phyloP scores from a whole-genome alignment of 78 protist species.

The Planoprotostelium fungivorum region DNA sequence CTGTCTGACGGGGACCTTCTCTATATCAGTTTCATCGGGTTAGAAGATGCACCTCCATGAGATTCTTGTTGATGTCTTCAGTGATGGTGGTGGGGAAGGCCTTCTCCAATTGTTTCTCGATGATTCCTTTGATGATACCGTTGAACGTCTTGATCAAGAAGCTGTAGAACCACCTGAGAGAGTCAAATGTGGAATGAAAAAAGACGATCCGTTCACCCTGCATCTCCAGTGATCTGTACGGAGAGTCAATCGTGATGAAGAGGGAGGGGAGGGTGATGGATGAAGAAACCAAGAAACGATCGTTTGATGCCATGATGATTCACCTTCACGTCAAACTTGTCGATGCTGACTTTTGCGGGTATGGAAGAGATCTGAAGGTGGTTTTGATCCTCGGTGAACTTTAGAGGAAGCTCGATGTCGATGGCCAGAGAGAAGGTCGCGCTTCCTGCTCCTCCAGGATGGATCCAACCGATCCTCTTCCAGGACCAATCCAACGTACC shows the following conservation, averaged over 20 bases:
- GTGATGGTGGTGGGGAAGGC: neutral
- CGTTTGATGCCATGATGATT: neutral
- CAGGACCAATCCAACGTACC: neutral
- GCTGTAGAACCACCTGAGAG: neutral
- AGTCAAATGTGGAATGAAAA: neutral
- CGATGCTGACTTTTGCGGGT: neutral
- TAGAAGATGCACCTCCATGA: neutral
- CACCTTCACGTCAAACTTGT: neutral
- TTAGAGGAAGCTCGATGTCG: neutral
- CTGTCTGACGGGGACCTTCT: neutral
- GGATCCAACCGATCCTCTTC: neutral
- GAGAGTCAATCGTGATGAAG: neutral
- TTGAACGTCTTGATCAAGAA: neutral
- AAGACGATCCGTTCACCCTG: neutral
- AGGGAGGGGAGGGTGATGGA: no score
- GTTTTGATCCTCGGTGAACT: neutral
- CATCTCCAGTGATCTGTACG: neutral
- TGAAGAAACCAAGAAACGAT: no score
- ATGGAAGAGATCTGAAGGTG: neutral
- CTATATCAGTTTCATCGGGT: neutral
- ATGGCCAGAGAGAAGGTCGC: neutral
- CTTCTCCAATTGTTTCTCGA: neutral
- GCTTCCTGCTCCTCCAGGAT: neutral
- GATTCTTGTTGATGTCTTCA: neutral
- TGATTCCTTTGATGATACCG: neutral